Evolutionary conservation across 108 stramenopile genomes (phyloP), one percentile per base, ranked within the genome.

Genomic region (Stephanodiscus triporus): DNA sequence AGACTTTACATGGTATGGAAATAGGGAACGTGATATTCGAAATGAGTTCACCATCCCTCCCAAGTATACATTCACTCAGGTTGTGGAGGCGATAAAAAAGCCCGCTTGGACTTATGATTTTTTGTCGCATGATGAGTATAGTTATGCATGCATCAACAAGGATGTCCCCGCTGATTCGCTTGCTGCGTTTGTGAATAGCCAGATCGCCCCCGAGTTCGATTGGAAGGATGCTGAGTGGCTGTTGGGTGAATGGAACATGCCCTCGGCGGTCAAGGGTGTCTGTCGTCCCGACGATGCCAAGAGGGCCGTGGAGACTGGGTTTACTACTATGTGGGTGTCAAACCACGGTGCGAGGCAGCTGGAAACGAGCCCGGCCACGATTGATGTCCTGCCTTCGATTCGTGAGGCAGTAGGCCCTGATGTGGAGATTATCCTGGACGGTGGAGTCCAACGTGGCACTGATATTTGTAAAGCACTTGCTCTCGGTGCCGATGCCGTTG

Each of bases 171-270:
- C 94, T 32, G 95, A 95, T 71, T 92, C 88, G 30, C 84, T 98
- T 45, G 96, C 96, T n/a, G 87, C 96, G 17, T 99, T 97, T 73
- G 96, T 98, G 34, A 97, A 97, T 69, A 89, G 90, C 54, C 97
- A 97, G 54, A 90, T 99, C 75, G 81, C 90, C 55, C 96, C 95
- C 9, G 97, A 95, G 65, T 94, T 99, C 56, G 75, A 89, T 73
- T 99, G 98, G 98, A 81, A 85, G 57, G 98, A 99, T 82, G 94
- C 97, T 20, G 95, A 94, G 76, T 99, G 98, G 98, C 80, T 99
- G 16, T 84, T 97, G 48, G 92, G 92, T 43, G 95, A 96, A 76
- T 95, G 93, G 94, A 92, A 88, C 60, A 81, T 82, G 16, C 92
- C 94, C 42, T 93, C 96, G 13, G 98, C 97, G 30, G 88, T 96